These are phyloP conservation scores for Entomortierella chlamydospora DNA, from an alignment of 192 early-diverging fungal species.

Conservation along the genomic window DNA sequence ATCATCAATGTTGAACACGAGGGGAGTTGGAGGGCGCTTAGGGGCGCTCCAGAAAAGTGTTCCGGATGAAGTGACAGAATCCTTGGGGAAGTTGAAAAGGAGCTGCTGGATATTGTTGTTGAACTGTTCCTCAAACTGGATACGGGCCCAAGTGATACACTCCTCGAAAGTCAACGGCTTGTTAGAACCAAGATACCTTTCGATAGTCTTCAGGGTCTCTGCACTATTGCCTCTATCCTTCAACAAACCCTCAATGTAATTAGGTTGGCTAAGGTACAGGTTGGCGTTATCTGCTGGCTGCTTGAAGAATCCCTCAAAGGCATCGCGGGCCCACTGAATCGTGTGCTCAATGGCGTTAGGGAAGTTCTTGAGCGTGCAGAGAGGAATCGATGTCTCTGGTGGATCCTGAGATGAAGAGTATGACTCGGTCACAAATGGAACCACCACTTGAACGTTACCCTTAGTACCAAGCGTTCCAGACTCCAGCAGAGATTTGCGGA, in stretches of 20 bases:
- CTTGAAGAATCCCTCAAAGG: conserved; percentile 94
- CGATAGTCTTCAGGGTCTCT: conserved; percentile 82
- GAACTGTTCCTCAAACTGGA: conserved; percentile 93
- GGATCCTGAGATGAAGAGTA: conserved; percentile 99
- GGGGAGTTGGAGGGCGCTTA: conserved; percentile 90
- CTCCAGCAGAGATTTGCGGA: conserved; percentile 93
- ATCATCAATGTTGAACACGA: conserved; percentile 84
- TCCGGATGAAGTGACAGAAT: conserved; percentile 90
- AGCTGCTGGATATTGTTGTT: conserved; percentile 95
- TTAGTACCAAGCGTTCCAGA: conserved; percentile 99
- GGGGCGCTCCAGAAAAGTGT: conserved; percentile 97
- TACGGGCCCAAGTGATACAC: conserved; percentile 92
- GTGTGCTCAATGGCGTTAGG: conserved; percentile 90
- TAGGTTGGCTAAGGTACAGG: conserved; percentile 86
- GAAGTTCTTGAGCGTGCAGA: conserved; percentile 92
- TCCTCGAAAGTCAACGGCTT: conserved; percentile 91
- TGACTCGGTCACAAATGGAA: conserved; percentile 96
- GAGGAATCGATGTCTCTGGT: conserved; percentile 94
- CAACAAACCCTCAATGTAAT: conserved; percentile 80
- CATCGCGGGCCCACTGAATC: conserved; percentile 97
- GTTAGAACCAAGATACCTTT: conserved; percentile 78
- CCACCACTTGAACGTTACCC: conserved; percentile 98
- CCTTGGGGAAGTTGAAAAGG: conserved; percentile 96
- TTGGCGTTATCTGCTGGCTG: conserved; percentile 96
- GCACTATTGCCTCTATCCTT: conserved; percentile 84